A percentile compares a stretch with the other conserved stretches of the same genome.
Evolutionary conservation across 345 rosid genomes (phyloP).

Genomic region (Salix exigua): DNA sequence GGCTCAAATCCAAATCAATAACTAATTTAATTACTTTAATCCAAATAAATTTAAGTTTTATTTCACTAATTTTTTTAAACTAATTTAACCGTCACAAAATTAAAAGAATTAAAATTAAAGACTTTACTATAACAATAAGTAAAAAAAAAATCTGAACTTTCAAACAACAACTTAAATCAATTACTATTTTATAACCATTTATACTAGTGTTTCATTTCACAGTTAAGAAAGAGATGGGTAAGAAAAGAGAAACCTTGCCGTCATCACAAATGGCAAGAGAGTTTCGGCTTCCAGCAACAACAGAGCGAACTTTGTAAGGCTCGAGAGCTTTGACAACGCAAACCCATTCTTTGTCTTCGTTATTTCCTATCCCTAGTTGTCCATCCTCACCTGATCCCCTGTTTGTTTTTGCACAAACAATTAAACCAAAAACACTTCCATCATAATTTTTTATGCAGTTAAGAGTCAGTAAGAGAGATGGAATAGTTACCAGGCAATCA

Average conservation of each 20-base stretch:
- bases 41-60: neutral
- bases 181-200: neutral
- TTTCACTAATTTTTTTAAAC: neutral
- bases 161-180: neutral
- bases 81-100: neutral
- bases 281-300: constrained; percentile 95
- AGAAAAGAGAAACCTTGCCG: constrained; percentile 59
- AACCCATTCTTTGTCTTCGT: constrained; percentile 81
- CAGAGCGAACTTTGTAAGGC: constrained; percentile 62
- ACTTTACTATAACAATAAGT: neutral
- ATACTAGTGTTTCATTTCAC: neutral
- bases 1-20: neutral
- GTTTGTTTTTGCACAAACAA: constrained; percentile 2
- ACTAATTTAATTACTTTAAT: neutral
- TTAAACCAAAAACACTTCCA: neutral
- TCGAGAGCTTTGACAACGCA: constrained; percentile 67
- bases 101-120: neutral
- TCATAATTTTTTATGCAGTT: neutral
- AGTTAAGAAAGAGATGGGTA: neutral
- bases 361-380: constrained; percentile 76
- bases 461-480: neutral
- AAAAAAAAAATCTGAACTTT: neutral
- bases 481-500: neutral
- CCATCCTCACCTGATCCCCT: constrained; percentile 99
- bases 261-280: constrained; percentile 96